Conservation (phyloP, 495 filamentous ascomycete species). For the Astrocystis sublimbata region DNA sequence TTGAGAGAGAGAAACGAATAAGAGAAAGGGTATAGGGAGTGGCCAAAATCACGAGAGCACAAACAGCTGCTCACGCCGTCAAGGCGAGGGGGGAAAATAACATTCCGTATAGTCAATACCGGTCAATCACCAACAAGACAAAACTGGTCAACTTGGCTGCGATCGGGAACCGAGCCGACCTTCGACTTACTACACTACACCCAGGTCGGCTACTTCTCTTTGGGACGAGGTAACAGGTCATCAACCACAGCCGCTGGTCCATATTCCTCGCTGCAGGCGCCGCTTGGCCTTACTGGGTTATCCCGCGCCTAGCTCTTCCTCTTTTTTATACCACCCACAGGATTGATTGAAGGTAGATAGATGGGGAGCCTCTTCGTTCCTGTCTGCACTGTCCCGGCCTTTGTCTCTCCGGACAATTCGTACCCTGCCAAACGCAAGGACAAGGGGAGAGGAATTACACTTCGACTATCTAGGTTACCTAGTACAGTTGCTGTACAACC, state of each 20-base stretch:
- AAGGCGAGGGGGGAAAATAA: too few relatives aligned
- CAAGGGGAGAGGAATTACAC: slow-evolving; percentile 7
- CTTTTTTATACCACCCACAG: slow-evolving; percentile 28
- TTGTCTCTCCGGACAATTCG: slow-evolving; percentile 18
- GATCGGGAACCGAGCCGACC: background rate
- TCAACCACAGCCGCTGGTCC: slow-evolving; percentile 12
- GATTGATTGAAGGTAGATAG: background rate
- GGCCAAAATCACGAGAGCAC: too few relatives aligned
- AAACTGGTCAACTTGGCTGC: background rate
- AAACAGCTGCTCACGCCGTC: too few relatives aligned
- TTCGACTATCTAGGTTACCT: background rate
- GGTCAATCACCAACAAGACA: background rate
- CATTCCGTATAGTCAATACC: slow-evolving; percentile 1
- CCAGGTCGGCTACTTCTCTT: background rate
- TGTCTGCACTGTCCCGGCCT: slow-evolving; percentile 18
- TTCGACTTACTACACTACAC: slow-evolving; percentile 13
- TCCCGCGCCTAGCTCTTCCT: slow-evolving; percentile 31
- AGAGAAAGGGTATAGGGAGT: background rate
- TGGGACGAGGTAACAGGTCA: slow-evolving; percentile 4
- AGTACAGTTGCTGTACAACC: slow-evolving; percentile 4
- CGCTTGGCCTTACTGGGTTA: slow-evolving; percentile 17
- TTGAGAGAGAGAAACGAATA: background rate
- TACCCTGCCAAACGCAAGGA: slow-evolving; percentile 12
- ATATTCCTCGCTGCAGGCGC: slow-evolving; percentile 12
- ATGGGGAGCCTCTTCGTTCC: slow-evolving; percentile 37